Conservation (phyloP, 2,329 filamentous ascomycete species). For the Cercospora nicotianae region DNA sequence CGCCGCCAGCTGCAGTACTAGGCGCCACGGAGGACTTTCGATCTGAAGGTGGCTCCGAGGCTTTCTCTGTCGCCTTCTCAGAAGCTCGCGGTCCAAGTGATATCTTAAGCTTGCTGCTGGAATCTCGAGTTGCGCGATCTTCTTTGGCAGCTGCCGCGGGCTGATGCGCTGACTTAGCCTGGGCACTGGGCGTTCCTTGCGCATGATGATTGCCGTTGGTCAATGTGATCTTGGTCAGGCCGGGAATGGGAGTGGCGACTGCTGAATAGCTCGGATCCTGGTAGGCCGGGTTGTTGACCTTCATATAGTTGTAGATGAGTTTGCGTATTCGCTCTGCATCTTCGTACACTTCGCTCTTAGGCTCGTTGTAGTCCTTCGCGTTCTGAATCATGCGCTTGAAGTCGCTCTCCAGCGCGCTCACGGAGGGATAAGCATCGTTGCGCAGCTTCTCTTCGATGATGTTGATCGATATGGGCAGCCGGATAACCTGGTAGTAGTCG, state of each 20-base stretch:
- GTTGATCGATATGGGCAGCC: constrained; percentile 75
- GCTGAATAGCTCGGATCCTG: constrained; percentile 66
- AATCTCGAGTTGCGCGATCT: constrained; percentile 28
- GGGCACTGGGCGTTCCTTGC: constrained; percentile 12
- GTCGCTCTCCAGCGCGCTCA: constrained; percentile 78
- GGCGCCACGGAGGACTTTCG: constrained; percentile 36
- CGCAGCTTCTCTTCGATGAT: constrained; percentile 74
- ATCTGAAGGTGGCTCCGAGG: constrained; percentile 34
- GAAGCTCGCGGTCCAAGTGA: constrained; percentile 27
- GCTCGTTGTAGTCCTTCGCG: constrained; percentile 79
- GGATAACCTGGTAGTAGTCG: constrained; percentile 75
- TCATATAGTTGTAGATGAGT: constrained; percentile 84
- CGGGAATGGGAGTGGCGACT: constrained; percentile 69
- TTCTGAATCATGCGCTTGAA: constrained; percentile 86
- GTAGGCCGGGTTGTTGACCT: constrained; percentile 81
- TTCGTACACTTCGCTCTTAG: constrained; percentile 69
- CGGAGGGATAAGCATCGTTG: constrained; percentile 64
- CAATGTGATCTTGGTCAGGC: constrained; percentile 33
- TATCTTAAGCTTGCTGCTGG: constrained; percentile 24
- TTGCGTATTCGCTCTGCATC: constrained; percentile 87
- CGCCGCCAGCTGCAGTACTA: constrained; percentile 27
- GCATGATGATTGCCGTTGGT: constrained; percentile 20
- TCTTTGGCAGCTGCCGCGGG: constrained; percentile 25
- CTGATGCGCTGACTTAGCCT: constrained; percentile 18
- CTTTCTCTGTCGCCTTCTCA: constrained; percentile 32